phyloP scores from a whole-genome alignment of 352 stramenopile genomes.

The Phytophthora hibernalis region DNA sequence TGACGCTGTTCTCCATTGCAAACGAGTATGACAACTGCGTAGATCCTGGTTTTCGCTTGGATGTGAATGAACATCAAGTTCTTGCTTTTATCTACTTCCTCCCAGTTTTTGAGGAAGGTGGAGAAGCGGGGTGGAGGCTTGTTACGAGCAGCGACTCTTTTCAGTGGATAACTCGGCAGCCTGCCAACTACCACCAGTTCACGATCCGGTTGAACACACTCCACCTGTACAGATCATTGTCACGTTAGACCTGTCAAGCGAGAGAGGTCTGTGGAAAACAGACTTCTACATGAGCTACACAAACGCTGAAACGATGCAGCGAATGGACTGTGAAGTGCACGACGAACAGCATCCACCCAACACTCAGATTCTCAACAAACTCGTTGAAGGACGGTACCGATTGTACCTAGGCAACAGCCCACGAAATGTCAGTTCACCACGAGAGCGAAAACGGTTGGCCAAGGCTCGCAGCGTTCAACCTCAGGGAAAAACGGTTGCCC shows the following conservation, averaged over 20 bases:
- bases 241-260: conserved; percentile 52
- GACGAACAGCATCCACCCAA: conserved; percentile 37
- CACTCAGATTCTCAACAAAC: conserved; percentile 37
- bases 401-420: conserved; percentile 77
- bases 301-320: conserved; percentile 50
- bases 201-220: conserved; percentile 43
- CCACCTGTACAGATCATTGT: conserved; percentile 66
- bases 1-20: conserved; percentile 79
- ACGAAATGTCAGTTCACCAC: conserved; percentile 51
- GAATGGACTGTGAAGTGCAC: conserved; percentile 47
- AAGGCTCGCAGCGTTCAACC: conserved; percentile 21
- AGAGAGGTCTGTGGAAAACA: conserved; percentile 34
- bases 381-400: conserved; percentile 60
- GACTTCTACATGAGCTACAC: conserved; percentile 71
- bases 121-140: conserved; percentile 42
- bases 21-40: conserved; percentile 69
- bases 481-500: conserved; percentile 19
- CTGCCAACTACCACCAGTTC: conserved; percentile 47
- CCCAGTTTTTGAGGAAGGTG: conserved; percentile 44
- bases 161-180: conserved; percentile 34
- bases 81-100: conserved; percentile 74
- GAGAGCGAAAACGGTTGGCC: conserved; percentile 34
- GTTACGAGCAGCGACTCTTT: conserved; percentile 63
- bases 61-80: conserved; percentile 61
- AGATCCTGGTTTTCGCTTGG: conserved; percentile 73